A percentile compares a stretch with the other conserved stretches of the same genome.
phyloP scores from a whole-genome alignment of 164 flowering plant genomes.

The Santalum album region DNA sequence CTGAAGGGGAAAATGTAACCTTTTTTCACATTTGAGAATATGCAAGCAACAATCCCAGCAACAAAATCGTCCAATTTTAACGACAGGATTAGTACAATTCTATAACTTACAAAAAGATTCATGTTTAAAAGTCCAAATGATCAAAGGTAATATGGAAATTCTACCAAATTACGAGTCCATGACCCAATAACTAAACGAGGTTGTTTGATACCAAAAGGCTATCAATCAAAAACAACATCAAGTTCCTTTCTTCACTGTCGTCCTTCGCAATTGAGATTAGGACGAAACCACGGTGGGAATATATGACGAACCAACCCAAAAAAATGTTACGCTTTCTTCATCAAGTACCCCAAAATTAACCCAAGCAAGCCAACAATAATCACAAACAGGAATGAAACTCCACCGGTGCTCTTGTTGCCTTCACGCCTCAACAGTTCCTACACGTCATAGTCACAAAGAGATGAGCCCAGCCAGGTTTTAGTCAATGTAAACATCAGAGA shows the following conservation, averaged over 20 bases:
- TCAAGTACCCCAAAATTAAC: conserved; percentile 41
- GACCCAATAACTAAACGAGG: not conserved
- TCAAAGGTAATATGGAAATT: too few relatives aligned
- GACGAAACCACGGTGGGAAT: not conserved
- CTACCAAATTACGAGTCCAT: too few relatives aligned
- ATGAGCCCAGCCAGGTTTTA: too few relatives aligned
- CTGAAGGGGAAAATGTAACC: too few relatives aligned
- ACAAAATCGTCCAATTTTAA: too few relatives aligned
- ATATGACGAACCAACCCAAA: too few relatives aligned
- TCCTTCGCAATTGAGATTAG: not conserved
- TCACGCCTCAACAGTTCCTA: conserved; percentile 55
- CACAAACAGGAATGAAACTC: conserved; percentile 37
- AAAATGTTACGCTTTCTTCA: conserved; percentile 29
- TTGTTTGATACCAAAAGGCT: not conserved
- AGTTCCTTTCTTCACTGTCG: not conserved
- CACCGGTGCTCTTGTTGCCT: conserved; percentile 29
- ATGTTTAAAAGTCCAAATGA: too few relatives aligned
- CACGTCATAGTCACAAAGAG: not conserved
- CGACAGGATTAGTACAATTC: too few relatives aligned
- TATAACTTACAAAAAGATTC: too few relatives aligned
- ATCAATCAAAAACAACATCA: not conserved
- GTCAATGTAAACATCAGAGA: too few relatives aligned
- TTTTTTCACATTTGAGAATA: too few relatives aligned
- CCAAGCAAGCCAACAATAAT: conserved; percentile 49
- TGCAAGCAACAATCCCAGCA: too few relatives aligned